Evolutionary conservation across 164 flowering plant genomes (phyloP), one percentile per base, ranked within the genome.

Genomic region (Sedum album): DNA sequence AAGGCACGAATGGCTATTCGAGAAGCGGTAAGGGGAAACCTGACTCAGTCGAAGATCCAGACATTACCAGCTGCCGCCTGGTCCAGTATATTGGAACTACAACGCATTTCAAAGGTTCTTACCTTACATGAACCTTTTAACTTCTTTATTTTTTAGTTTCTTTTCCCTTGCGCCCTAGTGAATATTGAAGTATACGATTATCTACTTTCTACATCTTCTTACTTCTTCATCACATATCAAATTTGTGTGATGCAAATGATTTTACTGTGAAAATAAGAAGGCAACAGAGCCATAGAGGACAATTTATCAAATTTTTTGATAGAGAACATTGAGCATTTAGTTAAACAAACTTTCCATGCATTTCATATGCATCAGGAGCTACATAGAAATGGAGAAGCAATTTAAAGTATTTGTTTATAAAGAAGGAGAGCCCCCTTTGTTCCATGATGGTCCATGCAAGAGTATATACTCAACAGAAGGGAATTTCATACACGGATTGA

Each of bases 101-200:
- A 74, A 77, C 39, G 81, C 82, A 0, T 84, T 84, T 60, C 79
- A 79, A 63, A 62, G 87, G 87, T 81, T 57, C 53, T 20, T 1
- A 48, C 14, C 11, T 17, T 44, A 44, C 48, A 10, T 39, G 42
- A 39, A 39, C 13, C 42, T 39, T 39, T 39, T 14, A 39, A 4
- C 41, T 38, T 4, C 41, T 4, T 38, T 38, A 6, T 6, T 38
- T 38, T 38, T 38, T 38, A 38, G 41, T 38, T 6, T 38, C 8
- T 38, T 38, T 41, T 41, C 2, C 7, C 46, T 11, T 35, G 38
- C 3, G 38, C 38, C 38, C 38, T 7, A 44, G 15, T 2, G 2
- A 14, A 44, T n/a, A 44, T 0, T 11, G 48, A 44, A 14, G 15
- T 44, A 18, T 2, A 15, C 15, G 48, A 3, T 9, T 15, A 15